Evolutionary conservation across 148 eudicot genomes (phyloP).

Genomic region (Linanthus parryae): DNA sequence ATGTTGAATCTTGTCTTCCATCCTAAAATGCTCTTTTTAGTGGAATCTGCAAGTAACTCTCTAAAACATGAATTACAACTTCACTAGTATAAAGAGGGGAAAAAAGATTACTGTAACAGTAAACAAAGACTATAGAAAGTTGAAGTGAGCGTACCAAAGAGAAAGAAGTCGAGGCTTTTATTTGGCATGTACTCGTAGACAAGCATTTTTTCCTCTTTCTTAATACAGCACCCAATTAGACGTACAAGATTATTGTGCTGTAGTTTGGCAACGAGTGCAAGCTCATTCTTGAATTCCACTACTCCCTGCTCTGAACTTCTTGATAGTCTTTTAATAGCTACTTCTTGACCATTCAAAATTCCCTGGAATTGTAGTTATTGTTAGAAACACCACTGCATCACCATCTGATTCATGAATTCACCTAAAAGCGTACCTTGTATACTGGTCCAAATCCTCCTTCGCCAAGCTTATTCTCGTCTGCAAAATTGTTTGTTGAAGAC

Average conservation of each 20-base stretch:
- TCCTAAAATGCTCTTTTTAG: not conserved
- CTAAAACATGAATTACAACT: too few species aligned
- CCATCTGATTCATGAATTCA: not conserved
- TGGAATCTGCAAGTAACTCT: too few species aligned
- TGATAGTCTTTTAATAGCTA: conserved; percentile 4
- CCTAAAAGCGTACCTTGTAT: not conserved
- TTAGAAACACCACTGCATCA: not conserved
- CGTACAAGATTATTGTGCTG: conserved; percentile 11
- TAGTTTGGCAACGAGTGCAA: conserved; percentile 6
- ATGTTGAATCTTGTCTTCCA: conserved; percentile 1
- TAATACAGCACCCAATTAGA: conserved; percentile 1
- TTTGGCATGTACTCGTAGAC: conserved; percentile 9
- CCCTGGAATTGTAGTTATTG: not conserved
- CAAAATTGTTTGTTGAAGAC: not conserved
- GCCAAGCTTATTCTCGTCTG: not conserved
- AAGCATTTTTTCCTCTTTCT: conserved; percentile 3
- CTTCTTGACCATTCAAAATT: not conserved
- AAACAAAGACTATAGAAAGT: not conserved
- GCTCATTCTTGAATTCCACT: conserved; percentile 8
- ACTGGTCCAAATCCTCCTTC: not conserved
- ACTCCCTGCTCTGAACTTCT: conserved; percentile 8
- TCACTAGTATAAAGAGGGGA: not conserved
- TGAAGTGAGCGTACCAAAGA: not conserved
- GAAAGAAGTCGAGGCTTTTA: not conserved
- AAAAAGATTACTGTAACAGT: not conserved